phyloP scores from a whole-genome alignment of 306 rosid genomes.

The Malus orientalis region DNA sequence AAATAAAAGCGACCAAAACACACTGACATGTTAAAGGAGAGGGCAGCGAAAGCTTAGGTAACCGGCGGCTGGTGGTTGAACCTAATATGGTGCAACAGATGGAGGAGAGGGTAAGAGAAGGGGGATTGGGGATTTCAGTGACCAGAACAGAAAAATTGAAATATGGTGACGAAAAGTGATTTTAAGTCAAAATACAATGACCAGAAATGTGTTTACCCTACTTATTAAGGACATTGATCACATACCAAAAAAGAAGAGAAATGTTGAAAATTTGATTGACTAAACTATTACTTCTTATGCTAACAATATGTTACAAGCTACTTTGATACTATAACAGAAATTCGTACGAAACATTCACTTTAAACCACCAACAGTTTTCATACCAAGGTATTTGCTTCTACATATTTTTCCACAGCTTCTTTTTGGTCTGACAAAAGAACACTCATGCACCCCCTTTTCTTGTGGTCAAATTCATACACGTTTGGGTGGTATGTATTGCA shows the following conservation, averaged over 20 bases:
- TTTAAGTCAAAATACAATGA: too few species aligned
- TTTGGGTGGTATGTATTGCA: conserved; percentile 75
- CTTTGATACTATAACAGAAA: not conserved
- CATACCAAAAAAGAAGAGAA: too few species aligned
- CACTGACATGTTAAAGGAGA: too few species aligned
- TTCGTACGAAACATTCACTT: too few species aligned
- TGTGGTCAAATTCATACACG: conserved; percentile 2
- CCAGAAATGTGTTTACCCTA: too few species aligned
- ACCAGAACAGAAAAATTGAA: not conserved
- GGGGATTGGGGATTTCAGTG: too few species aligned
- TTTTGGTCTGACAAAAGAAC: not conserved
- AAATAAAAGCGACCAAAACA: not conserved
- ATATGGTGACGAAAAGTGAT: too few species aligned
- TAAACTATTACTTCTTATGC: not conserved
- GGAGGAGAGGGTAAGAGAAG: too few species aligned
- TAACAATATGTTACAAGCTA: not conserved
- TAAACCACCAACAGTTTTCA: not conserved
- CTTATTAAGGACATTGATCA: too few species aligned
- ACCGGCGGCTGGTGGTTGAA: not conserved
- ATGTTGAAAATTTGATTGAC: too few species aligned
- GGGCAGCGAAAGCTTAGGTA: not conserved
- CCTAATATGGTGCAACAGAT: not conserved
- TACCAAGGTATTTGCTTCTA: not conserved
- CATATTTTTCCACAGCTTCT: not conserved
- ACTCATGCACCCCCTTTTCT: not conserved